phyloP scores from a whole-genome alignment of 208 protist species.

The Acanthamoeba triangularis region DNA sequence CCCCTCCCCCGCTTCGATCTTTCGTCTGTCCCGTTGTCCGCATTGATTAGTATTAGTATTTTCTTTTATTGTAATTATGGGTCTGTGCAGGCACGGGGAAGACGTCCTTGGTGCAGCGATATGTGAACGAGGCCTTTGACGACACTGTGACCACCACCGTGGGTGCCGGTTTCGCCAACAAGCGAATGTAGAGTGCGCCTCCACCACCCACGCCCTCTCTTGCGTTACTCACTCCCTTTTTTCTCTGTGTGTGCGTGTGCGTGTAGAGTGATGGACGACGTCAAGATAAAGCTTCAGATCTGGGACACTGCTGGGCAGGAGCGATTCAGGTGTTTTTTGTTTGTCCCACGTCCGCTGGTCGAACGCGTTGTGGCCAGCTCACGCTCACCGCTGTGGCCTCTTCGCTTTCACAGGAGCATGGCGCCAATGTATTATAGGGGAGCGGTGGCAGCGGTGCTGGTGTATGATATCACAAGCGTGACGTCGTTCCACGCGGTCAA shows the following conservation, averaged over 20 bases:
- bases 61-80: not conserved
- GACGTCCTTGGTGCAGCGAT: constrained; percentile 43
- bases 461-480: constrained; percentile 83
- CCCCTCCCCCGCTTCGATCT: no score
- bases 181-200: constrained; percentile 44
- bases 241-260: not conserved
- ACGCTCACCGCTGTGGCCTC: no score
- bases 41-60: not conserved
- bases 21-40: no score
- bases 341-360: not conserved
- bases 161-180: constrained; percentile 55
- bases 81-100: constrained; percentile 51
- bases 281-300: constrained; percentile 64
- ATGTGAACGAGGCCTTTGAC: constrained; percentile 44
- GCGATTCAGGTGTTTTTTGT: constrained; percentile 26
- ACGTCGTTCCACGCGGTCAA: constrained; percentile 83
- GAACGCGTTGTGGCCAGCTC: not conserved
- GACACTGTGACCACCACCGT: not conserved
- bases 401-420: constrained; percentile 71
- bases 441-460: constrained; percentile 85
- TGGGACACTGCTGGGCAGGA: constrained; percentile 72
- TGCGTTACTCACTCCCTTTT: not conserved
- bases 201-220: not conserved
- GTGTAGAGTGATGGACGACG: constrained; percentile 49
- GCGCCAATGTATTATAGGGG: constrained; percentile 89